phyloP scores from a whole-genome alignment of 1,139 yeast genomes.

The Protomyces inouyei region DNA sequence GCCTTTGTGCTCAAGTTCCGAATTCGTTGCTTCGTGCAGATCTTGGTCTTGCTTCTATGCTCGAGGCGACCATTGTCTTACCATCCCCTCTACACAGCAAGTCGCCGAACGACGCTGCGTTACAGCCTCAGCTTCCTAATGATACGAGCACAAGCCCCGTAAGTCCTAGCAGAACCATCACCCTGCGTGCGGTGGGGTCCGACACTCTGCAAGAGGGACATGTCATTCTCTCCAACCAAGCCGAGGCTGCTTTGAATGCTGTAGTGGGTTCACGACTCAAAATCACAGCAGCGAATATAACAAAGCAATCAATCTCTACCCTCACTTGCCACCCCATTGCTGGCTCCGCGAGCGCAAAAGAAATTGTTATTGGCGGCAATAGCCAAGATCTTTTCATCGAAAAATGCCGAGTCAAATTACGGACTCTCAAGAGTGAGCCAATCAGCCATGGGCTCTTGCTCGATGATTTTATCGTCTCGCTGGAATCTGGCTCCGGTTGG shows the following conservation, averaged over 20 bases:
- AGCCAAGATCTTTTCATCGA: conserved; percentile 10
- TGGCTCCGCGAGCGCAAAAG: conserved; percentile 36
- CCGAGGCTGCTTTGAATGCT: conserved; percentile 49
- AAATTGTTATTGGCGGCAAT: conserved; percentile 32
- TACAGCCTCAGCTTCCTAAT: conserved; percentile 27
- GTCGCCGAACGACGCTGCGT: neutral
- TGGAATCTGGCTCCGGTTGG: conserved; percentile 6
- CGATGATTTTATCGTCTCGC: conserved; percentile 2
- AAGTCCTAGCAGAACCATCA: conserved; percentile 43
- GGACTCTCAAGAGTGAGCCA: conserved; percentile 2
- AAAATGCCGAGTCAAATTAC: neutral
- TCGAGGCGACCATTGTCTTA: conserved; percentile 46
- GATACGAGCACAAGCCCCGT: conserved; percentile 33
- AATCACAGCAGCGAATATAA: conserved; percentile 50
- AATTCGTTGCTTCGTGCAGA: conserved; percentile 5
- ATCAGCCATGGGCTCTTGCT: conserved; percentile 12
- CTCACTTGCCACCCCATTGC: conserved; percentile 51
- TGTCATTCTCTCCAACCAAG: conserved; percentile 53
- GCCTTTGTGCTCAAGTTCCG: conserved; percentile 8
- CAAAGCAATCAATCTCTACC: conserved; percentile 43
- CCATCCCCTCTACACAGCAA: conserved; percentile 40
- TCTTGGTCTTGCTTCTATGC: conserved; percentile 45
- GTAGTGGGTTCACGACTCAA: conserved; percentile 58
- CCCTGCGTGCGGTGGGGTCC: conserved; percentile 51
- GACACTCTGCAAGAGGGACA: conserved; percentile 44